Base-by-base conservation (phyloP, 306 rosid species). In the Begonia masoniana region DNA sequence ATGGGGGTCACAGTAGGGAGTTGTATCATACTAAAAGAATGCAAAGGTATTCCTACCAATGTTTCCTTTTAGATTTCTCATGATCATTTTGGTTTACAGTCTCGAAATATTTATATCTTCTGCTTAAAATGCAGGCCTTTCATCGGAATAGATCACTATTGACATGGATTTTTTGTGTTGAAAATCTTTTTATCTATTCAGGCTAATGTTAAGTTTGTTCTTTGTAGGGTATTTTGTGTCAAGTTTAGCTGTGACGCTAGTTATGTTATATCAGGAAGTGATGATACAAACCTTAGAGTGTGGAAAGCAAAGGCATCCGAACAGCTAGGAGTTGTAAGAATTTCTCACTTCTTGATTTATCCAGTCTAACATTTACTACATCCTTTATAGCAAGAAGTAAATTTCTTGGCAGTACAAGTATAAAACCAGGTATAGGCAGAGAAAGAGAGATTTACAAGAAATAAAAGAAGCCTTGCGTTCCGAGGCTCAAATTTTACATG, bases 251-350 rank as follows among this genome's bases (percentile, higher is more conserved):
- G 84, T 13, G 97, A 91, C 70, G 95, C 84, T 61, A 83, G 94
- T 67, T 91, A 91, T 61, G 82, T 91, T 54, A 81, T 91, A 62
- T 91, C 97, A 2, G 97, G 97, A 52, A 91, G 96, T 62, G 97
- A 91, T 52, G 97, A 91, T 74, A 71, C 94, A 48, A 85, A 91
- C 73, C 88, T 91, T 55, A 84, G 97, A 74, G 83, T 91, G 59
- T 91, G 97, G 97, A 85, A 91, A 79, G 91, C 97, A 54, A 91
- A 74, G 62, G 96, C 96, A 67, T 83, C 97, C 12, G 96, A 91
- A 51, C 96, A 91, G 70, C 68, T 91, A 58, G 97, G 97, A 73
- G 94, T 91, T 7, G 96, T 91, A 81, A 81, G 95, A 68, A 61
- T 55, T 5, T 63, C 9, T 47, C 49, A 31, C 39, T 31, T 31